Base-by-base conservation (phyloP, 2,329 filamentous ascomycete species). In the Orbilia blumenaviensis region DNA sequence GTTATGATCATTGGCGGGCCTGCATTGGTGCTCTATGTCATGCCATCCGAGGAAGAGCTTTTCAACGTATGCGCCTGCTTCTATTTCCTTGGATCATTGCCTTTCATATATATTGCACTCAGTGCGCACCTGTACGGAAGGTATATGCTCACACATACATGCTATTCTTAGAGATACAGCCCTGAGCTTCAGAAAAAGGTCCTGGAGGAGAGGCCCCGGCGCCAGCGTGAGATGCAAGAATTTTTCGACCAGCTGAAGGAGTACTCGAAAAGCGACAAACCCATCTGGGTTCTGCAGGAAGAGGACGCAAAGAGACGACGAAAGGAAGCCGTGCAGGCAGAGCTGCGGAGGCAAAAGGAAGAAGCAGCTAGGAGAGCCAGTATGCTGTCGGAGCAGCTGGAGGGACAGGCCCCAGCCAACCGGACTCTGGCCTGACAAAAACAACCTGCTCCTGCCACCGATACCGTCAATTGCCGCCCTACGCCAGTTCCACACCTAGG, bases 141-240 rank as follows among this genome's bases (percentile, higher is more conserved):
- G n/a, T n/a, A n/a, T n/a, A n/a, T n/a, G n/a, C n/a, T n/a, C n/a
- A n/a, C n/a, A n/a, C n/a, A n/a, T n/a, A n/a, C 27, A 38, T 42
- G 2, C 44, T 48, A 42, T 44, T 93, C 96, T 86, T 86, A 92
- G 85, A 89, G 87, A 83, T 98, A 98, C 85, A 98, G 94, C 83
- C 94, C 94, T 0, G 95, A 98, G 34, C 87, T 99, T n/a, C 92
- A 95, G 82, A 92, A 92, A 83, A 89, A 91, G 81, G 93, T 92
- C 77, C 85, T 96, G n/a, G 93, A 94, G 83, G 88, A 90, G 72
- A 88, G 93, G 16, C 86, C 90, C 71, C 89, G 91, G 82, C 88
- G 88, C 75, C 89, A 95, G 81, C 87, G 94, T 83, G 93, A 97
- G 73, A 97, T 97, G 80, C 92, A 97, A 81, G 88, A 93, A 67